These are phyloP conservation scores for Flaveria ramosissima DNA, from an alignment of 129 eudicot genomes.

Conservation along the genomic window DNA sequence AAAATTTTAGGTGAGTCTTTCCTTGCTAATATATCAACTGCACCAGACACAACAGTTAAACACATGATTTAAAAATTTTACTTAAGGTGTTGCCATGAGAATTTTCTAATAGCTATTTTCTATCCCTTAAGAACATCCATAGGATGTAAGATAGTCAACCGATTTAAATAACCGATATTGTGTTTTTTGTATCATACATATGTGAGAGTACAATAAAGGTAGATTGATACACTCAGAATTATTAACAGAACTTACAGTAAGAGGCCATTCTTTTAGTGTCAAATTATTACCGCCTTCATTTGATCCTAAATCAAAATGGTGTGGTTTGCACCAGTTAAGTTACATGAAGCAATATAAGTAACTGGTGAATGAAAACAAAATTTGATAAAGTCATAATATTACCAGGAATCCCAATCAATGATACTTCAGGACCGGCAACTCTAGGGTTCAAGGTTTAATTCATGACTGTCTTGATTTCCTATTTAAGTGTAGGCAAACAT, in stretches of 20 bases:
- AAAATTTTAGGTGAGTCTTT: constrained; percentile 76
- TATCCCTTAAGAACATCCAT: too few species aligned
- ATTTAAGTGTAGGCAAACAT: constrained; percentile 17
- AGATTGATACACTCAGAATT: not conserved
- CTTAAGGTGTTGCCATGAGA: too few species aligned
- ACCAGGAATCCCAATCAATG: constrained; percentile 93
- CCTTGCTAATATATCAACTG: constrained; percentile 82
- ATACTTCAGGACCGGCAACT: constrained; percentile 83
- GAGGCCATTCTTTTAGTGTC: constrained; percentile 99
- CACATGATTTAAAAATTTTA: constrained; percentile 6
- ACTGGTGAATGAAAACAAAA: not conserved
- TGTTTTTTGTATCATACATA: not conserved
- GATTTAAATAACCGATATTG: not conserved
- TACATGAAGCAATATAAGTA: constrained; percentile 9
- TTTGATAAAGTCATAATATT: constrained; percentile 17
- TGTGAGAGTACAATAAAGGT: too few species aligned
- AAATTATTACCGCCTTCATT: constrained; percentile 90
- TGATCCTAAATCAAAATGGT: constrained; percentile 58
- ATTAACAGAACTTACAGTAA: constrained; percentile 64
- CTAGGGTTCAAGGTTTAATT: constrained; percentile 77
- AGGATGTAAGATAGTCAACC: too few species aligned
- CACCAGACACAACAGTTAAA: constrained; percentile 25
- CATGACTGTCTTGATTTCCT: constrained; percentile 93
- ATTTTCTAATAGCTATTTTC: too few species aligned
- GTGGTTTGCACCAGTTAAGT: not conserved